Evolutionary conservation across 805 yeast species (phyloP).

Genomic region (Candida yuanshanica): DNA sequence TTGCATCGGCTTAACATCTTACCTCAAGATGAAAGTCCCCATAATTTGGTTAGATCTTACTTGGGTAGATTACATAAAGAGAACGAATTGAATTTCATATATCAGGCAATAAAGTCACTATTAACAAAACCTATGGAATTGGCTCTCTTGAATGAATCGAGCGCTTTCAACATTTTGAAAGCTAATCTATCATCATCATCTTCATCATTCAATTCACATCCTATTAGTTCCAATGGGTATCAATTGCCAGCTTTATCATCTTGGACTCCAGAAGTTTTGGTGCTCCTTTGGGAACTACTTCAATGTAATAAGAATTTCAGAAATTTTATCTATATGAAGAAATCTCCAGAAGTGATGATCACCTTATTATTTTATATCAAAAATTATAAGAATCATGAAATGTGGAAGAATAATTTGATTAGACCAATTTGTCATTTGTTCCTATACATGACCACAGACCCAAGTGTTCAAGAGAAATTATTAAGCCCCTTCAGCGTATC

Average conservation of each 20-base stretch:
- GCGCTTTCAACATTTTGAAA: conserved; percentile 27
- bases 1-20: conserved; percentile 28
- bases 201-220: conserved; percentile 1
- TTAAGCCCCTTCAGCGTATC: conserved; percentile 38
- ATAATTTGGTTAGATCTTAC: conserved; percentile 44
- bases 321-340: conserved; percentile 36
- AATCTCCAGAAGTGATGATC: conserved; percentile 49
- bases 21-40: conserved; percentile 27
- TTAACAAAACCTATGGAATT: conserved; percentile 40
- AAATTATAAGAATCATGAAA: conserved; percentile 36
- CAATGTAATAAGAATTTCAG: conserved; percentile 65
- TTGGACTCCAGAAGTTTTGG: conserved; percentile 54
- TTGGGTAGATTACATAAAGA: conserved; percentile 50
- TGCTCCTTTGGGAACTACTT: conserved; percentile 68
- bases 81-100: conserved; percentile 46
- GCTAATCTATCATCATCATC: conserved; percentile 11
- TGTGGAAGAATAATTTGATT: conserved; percentile 35
- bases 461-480: conserved; percentile 32
- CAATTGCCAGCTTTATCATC: conserved; percentile 34
- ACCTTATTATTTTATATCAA: conserved; percentile 52
- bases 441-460: conserved; percentile 42
- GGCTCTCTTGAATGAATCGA: conserved; percentile 33
- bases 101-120: conserved; percentile 41
- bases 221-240: conserved; percentile 12
- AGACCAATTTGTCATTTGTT: conserved; percentile 48